Base-by-base conservation (phyloP, 352 stramenopile genomes). In the Phytophthora ohioensis region DNA sequence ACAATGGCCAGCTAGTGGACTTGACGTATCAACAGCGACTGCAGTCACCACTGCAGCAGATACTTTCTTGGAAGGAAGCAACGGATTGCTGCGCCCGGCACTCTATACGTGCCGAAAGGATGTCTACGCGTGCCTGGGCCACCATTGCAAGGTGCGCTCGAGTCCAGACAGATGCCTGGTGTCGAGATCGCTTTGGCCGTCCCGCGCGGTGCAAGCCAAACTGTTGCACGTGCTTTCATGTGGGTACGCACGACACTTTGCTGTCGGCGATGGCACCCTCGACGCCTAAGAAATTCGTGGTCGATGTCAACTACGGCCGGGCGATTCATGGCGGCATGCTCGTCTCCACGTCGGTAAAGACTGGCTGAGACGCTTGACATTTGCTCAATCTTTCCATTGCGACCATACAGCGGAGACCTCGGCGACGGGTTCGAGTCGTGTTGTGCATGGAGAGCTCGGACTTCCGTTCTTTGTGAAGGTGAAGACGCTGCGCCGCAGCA, bases 271-370 rank as follows among this genome's bases (percentile, higher is more conserved):
- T 73, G 15, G 15, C 35, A 27, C 12, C 34, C 59, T 67, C 47
- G 61, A 69, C 60, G 61, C 67, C 60, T 74, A 74, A 70, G 60
- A 74, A 74, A 74, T 70, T 70, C 21, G 45, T n/a, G 41, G 13
- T 45, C 36, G 43, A 42, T 6, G 31, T 8, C 12, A 21, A n/a
- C 38, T 46, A 27, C 21, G 36, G 30, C 59, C 48, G 39, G 34
- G 34, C 9, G n/a, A 21, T 27, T 27, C 21, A 27, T 27, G 21
- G 21, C 1, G 21, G 21, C 21, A 27, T 21, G 34, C 32, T 71
- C 56, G 63, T 58, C 45, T 46, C 27, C 27, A 64, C 43, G 43
- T 64, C 53, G 12, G 30, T 27, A 52, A 55, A 17, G n/a, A 27
- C 36, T 52, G 21, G 13, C 35, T 47, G 12, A 38, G 46, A 21